These are phyloP conservation scores for Trypanosoma boissoni DNA, from an alignment of 208 protist genomes.

Conservation along the genomic window DNA sequence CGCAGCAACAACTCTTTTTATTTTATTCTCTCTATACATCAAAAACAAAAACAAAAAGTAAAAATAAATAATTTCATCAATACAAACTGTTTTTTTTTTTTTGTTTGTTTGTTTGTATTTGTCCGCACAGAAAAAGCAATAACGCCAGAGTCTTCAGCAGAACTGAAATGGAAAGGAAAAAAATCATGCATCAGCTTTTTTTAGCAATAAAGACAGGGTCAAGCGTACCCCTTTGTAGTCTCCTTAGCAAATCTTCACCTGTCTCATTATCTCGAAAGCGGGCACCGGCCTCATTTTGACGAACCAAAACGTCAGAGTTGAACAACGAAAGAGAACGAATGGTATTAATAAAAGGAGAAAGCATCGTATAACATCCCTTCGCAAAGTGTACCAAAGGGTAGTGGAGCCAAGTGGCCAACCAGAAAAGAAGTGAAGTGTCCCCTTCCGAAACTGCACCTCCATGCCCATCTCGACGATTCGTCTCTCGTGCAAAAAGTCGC, in stretches of 20 bases:
- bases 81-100: background rate
- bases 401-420: slow-evolving; percentile 81
- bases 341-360: slow-evolving; percentile 73
- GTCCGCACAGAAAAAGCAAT: no score
- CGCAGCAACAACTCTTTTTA: slow-evolving; percentile 3
- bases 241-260: slow-evolving; percentile 56
- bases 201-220: slow-evolving; percentile 38
- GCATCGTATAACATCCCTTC: slow-evolving; percentile 78
- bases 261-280: slow-evolving; percentile 27
- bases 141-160: background rate
- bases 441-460: slow-evolving; percentile 4
- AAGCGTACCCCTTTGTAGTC: slow-evolving; percentile 65
- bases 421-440: slow-evolving; percentile 36
- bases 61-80: slow-evolving; percentile 10
- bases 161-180: background rate
- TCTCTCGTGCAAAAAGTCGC: slow-evolving; percentile 75
- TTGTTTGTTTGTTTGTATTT: no score
- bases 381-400: slow-evolving; percentile 76
- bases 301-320: slow-evolving; percentile 70
- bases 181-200: slow-evolving; percentile 8
- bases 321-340: slow-evolving; percentile 77
- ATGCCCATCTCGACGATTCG: slow-evolving; percentile 37
- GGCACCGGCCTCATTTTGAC: slow-evolving; percentile 31
- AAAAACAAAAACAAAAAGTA: slow-evolving; percentile 10
- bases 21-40: slow-evolving; percentile 9